Conservation (phyloP, 441 rosid genomes). For the Raphanus hybrid region DNA sequence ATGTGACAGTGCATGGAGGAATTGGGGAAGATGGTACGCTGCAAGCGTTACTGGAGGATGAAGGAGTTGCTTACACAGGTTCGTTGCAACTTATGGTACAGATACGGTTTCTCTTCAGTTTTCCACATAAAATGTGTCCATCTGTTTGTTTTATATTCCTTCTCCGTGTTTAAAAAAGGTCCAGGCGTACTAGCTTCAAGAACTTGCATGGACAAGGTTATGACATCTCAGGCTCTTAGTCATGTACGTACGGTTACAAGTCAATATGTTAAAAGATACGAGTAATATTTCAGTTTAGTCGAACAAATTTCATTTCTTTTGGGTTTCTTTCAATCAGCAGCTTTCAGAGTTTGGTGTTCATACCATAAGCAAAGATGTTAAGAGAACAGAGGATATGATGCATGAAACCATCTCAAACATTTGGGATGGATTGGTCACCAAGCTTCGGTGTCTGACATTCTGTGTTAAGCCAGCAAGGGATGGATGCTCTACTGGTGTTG, state of each 20-base stretch:
- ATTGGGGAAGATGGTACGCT: conserved; percentile 97
- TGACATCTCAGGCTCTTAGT: conserved; percentile 81
- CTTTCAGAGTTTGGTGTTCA: conserved; percentile 79
- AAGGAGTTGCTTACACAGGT: conserved; percentile 85
- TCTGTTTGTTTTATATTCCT: conserved; percentile 15
- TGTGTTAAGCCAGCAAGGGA: conserved; percentile 96
- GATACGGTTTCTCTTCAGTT: background rate
- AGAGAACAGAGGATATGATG: conserved; percentile 65
- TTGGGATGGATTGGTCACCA: conserved; percentile 72
- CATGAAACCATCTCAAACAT: conserved; percentile 49
- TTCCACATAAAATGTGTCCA: conserved; percentile 15
- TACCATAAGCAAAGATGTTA: conserved; percentile 81
- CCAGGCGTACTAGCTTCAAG: conserved; percentile 85
- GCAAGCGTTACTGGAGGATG: conserved; percentile 79
- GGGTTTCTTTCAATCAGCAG: conserved; percentile 50
- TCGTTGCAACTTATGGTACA: conserved; percentile 20
- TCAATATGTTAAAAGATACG: background rate
- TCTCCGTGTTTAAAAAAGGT: conserved; percentile 53
- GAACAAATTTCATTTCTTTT: conserved; percentile 23
- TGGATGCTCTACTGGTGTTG: conserved; percentile 99
- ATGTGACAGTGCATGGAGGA: conserved; percentile 87
- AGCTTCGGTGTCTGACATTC: conserved; percentile 75
- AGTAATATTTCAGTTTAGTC: conserved; percentile 5
- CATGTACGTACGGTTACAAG: conserved; percentile 56
- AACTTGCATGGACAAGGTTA: conserved; percentile 94